These are phyloP conservation scores for Scopulariopsis brevicaulis DNA, from an alignment of 2,329 filamentous ascomycete species.

Conservation along the genomic window DNA sequence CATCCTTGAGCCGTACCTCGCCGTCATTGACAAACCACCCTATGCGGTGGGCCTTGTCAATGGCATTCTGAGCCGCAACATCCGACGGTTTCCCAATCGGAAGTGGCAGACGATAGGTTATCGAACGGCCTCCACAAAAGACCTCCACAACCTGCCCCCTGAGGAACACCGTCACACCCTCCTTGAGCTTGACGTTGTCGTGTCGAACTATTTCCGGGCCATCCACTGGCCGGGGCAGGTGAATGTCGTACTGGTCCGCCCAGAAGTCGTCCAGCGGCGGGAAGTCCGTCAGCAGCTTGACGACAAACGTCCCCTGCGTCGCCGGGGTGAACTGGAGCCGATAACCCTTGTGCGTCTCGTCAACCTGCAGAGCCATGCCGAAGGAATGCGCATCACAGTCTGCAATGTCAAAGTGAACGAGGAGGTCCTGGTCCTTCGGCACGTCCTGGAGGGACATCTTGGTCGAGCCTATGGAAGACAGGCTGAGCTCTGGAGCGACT, in stretches of 20 bases:
- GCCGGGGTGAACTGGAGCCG: constrained; percentile 13
- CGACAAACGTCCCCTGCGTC: constrained; percentile 12
- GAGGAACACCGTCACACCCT: constrained; percentile 13
- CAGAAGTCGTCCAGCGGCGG: constrained; percentile 24
- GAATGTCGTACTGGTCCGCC: constrained; percentile 21
- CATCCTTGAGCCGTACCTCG: not conserved
- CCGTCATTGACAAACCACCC: constrained; percentile 19
- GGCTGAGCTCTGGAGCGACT: constrained; percentile 8
- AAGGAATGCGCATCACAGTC: constrained; percentile 16
- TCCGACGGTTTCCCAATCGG: not conserved
- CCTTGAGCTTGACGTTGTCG: constrained; percentile 14
- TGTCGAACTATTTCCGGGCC: constrained; percentile 22
- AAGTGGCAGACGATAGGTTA: constrained; percentile 16
- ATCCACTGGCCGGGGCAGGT: constrained; percentile 19
- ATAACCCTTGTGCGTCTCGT: constrained; percentile 14
- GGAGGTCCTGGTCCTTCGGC: constrained; percentile 10
- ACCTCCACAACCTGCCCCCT: constrained; percentile 15
- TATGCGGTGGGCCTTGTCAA: constrained; percentile 8
- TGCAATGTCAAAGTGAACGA: constrained; percentile 13
- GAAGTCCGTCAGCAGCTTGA: constrained; percentile 17
- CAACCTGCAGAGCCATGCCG: constrained; percentile 16
- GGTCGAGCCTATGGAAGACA: constrained; percentile 13
- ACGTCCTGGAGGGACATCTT: constrained; percentile 13
- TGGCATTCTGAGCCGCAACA: not conserved
- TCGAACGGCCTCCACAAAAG: constrained; percentile 17